Evolutionary conservation across 202 grass and related monocot genomes (phyloP).

Genomic region (Carex arenaria): DNA sequence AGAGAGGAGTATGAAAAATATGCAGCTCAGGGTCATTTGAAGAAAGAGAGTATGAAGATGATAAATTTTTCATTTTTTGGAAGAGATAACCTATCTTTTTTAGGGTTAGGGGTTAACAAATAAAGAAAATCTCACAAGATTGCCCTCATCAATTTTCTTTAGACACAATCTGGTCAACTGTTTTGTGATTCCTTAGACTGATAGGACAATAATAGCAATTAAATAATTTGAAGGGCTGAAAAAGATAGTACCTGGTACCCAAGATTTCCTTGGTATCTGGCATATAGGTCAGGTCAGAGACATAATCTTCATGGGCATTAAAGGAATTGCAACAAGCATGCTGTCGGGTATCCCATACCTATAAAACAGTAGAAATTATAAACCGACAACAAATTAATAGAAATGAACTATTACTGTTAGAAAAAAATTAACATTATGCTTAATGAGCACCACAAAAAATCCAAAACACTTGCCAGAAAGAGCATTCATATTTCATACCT

Average conservation of each 20-base stretch:
- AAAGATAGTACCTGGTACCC: slow-evolving; percentile 56
- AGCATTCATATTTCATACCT: slow-evolving; percentile 42
- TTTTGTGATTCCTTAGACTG: background rate
- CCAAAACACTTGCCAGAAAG: background rate
- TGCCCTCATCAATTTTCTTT: background rate
- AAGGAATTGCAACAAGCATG: slow-evolving; percentile 76
- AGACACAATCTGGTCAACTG: background rate
- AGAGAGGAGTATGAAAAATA: background rate
- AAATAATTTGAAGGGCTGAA: slow-evolving; percentile 2
- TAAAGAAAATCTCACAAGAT: background rate
- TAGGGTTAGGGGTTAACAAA: background rate
- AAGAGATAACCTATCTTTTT: background rate
- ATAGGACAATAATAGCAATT: background rate
- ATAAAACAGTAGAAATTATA: slow-evolving; percentile 24
- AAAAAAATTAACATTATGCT: too few relatives aligned
- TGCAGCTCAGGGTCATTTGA: background rate
- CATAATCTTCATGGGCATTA: slow-evolving; percentile 86
- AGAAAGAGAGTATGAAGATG: background rate
- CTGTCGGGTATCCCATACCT: slow-evolving; percentile 92
- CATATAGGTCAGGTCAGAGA: slow-evolving; percentile 71
- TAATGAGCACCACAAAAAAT: background rate
- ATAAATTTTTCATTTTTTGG: background rate
- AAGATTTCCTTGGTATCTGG: slow-evolving; percentile 73
- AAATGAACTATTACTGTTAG: background rate
- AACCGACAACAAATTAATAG: background rate